phyloP scores from a whole-genome alignment of 371 early-diverging fungal genomes.

The Neoconidiobolus thromboides region DNA sequence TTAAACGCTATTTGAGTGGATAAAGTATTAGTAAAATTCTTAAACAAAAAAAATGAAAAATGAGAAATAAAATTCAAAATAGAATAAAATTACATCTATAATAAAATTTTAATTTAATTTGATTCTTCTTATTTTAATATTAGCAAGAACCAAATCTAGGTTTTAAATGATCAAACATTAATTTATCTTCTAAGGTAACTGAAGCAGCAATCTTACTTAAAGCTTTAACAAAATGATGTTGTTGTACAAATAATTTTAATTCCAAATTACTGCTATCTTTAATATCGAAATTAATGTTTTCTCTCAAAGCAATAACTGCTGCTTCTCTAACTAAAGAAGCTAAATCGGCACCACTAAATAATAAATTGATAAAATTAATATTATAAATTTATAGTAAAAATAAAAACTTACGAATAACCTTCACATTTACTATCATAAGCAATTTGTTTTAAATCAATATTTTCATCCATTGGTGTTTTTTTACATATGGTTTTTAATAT shows the following conservation, averaged over 20 bases:
- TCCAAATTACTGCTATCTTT: constrained; percentile 11
- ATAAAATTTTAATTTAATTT: no score
- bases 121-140: no score
- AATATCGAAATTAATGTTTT: constrained; percentile 17
- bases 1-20: no score
- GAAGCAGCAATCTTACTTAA: constrained; percentile 64
- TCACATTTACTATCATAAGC: constrained; percentile 56
- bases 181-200: constrained; percentile 23
- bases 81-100: no score
- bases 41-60: no score
- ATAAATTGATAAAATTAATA: neutral
- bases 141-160: no score
- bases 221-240: constrained; percentile 56
- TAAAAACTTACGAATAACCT: constrained; percentile 26
- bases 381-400: neutral
- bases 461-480: constrained; percentile 54
- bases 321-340: constrained; percentile 81
- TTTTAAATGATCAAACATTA: no score
- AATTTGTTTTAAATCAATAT: constrained; percentile 49
- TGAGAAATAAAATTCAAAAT: no score
- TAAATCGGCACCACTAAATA: constrained; percentile 85
- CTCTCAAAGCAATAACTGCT: constrained; percentile 61
- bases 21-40: no score
- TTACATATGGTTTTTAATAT: constrained; percentile 68
- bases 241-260: constrained; percentile 29